Evolutionary conservation across 2,329 filamentous ascomycete species (phyloP), one percentile per base, ranked within the genome.

Genomic region (Cladorrhinum sp.): DNA sequence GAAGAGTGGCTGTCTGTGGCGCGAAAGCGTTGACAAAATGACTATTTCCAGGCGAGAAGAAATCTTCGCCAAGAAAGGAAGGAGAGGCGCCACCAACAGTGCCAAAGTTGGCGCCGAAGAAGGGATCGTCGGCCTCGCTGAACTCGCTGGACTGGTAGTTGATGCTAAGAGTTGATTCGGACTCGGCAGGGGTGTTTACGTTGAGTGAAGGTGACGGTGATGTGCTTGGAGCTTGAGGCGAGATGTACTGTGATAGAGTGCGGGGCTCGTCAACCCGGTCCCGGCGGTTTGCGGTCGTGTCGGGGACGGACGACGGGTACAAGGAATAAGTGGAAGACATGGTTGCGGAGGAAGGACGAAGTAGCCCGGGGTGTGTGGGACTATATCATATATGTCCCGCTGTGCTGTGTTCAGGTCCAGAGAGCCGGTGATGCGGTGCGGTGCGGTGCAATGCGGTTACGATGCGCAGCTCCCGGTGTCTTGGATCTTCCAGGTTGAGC

Each of bases 71-170:
- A 9, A 84, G 67, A 60, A 84, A 82, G 14, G 75, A 75, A 9
- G 81, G 79, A 1, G 73, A 75, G 54, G 73, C 75, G 46, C 70
- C 74, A 18, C 79, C 75, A 39, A 72, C 51, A 63, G 74, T 70
- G 69, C 74, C 74, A 64, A 83, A 83, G 70, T 82, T 74, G 62
- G 78, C 73, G 58, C 78, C 79, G 59, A 80, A 81, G 73, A 82
- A 83, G 14, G 80, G 77, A 64, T 85, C 82, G 60, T 78, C 75
- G 49, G 71, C 64, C 30, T 79, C 82, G 67, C 79, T 73, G 65
- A 73, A 77, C 64, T 82, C 79, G 71, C 80, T 82, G 2, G 78
- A 70, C 65, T 80, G 80, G 64, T 80, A 82, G 64, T 80, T 73
- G 55, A 74, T 61, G 64, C 79, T 80, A 49, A 77, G 69, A 23